These are phyloP conservation scores for Lasiosphaeriaceae sp. DNA, from an alignment of 495 filamentous ascomycete species.

Conservation along the genomic window DNA sequence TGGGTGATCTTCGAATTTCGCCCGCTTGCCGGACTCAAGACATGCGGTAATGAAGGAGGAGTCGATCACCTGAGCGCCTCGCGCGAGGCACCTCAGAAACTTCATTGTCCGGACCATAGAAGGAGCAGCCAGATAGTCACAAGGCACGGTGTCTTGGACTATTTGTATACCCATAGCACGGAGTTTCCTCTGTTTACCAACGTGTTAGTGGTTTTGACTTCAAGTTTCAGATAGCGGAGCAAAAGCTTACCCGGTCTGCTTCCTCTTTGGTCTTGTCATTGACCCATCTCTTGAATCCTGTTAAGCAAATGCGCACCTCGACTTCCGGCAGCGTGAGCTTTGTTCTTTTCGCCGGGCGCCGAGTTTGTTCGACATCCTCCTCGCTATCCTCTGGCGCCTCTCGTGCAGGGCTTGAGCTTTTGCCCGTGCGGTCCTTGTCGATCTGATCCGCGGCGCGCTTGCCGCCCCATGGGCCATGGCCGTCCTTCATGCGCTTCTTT, in stretches of 20 bases:
- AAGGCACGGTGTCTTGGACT: slow-evolving; percentile 65
- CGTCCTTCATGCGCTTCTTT: slow-evolving; percentile 75
- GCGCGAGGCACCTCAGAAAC: slow-evolving; percentile 81
- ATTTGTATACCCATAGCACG: slow-evolving; percentile 80
- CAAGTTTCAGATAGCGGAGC: background rate
- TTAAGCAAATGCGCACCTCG: slow-evolving; percentile 68
- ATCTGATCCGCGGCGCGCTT: slow-evolving; percentile 57
- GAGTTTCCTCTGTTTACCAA: slow-evolving; percentile 65
- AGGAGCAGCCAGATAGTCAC: slow-evolving; percentile 85
- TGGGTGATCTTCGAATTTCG: slow-evolving; percentile 56
- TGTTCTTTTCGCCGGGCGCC: slow-evolving; percentile 50
- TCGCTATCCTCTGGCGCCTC: slow-evolving; percentile 40
- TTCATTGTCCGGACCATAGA: slow-evolving; percentile 84
- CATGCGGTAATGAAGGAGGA: slow-evolving; percentile 77
- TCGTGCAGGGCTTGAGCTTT: slow-evolving; percentile 28
- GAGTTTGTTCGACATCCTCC: slow-evolving; percentile 27
- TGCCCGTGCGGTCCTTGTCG: slow-evolving; percentile 43
- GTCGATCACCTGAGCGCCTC: slow-evolving; percentile 67
- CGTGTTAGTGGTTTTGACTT: background rate
- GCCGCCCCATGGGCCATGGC: slow-evolving; percentile 68
- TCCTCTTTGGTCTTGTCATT: slow-evolving; percentile 64
- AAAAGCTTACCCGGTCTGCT: slow-evolving; percentile 65
- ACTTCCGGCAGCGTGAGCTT: slow-evolving; percentile 58
- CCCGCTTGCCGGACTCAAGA: slow-evolving; percentile 53
- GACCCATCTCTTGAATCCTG: slow-evolving; percentile 76